Percentiles rank a stretch among this genome's conserved stretches.
These are phyloP conservation scores for Diaporthe ampelina DNA, from an alignment of 2,329 filamentous ascomycete genomes.

Conservation along the genomic window DNA sequence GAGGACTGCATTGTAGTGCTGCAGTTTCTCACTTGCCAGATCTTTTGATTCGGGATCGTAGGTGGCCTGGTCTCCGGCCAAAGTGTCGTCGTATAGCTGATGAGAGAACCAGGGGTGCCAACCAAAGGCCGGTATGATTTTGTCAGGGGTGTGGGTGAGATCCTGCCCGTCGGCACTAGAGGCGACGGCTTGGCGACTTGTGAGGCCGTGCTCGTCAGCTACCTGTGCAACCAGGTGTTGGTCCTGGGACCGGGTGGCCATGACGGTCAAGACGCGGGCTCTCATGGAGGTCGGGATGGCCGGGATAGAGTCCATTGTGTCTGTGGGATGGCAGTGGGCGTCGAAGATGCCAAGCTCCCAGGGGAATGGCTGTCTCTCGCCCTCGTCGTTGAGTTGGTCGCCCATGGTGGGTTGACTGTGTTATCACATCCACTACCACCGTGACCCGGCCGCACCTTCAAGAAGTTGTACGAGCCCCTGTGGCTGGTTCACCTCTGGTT, in stretches of 20 bases:
- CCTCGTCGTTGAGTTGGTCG: slow-evolving; percentile 27
- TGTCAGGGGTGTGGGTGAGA: slow-evolving; percentile 44
- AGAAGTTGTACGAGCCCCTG: too few relatives aligned
- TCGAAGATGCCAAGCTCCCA: slow-evolving; percentile 82
- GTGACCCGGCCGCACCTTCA: too few relatives aligned
- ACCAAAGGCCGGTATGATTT: slow-evolving; percentile 79
- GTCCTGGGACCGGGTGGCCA: slow-evolving; percentile 83
- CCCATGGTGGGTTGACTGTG: slow-evolving; percentile 1
- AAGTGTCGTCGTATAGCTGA: slow-evolving; percentile 76
- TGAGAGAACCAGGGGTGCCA: slow-evolving; percentile 92
- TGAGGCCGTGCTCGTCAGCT: slow-evolving; percentile 68
- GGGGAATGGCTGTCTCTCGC: slow-evolving; percentile 63
- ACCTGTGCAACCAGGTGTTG: slow-evolving; percentile 78
- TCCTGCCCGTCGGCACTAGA: slow-evolving; percentile 38
- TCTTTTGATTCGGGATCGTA: slow-evolving; percentile 50
- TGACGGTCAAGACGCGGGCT: slow-evolving; percentile 76
- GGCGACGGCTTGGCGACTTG: slow-evolving; percentile 43
- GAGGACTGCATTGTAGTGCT: slow-evolving; percentile 78
- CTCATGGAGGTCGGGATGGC: slow-evolving; percentile 73
- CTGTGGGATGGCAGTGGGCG: slow-evolving; percentile 88
- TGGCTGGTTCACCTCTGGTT: too few relatives aligned
- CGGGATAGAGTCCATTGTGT: slow-evolving; percentile 75
- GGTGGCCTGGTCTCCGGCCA: slow-evolving; percentile 49
- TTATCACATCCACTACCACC: background rate
- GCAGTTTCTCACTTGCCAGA: slow-evolving; percentile 55